Percentiles rank a stretch among this genome's conserved stretches.
These are phyloP conservation scores for Lepidium africanum DNA, from an alignment of 345 rosid genomes.

Conservation along the genomic window DNA sequence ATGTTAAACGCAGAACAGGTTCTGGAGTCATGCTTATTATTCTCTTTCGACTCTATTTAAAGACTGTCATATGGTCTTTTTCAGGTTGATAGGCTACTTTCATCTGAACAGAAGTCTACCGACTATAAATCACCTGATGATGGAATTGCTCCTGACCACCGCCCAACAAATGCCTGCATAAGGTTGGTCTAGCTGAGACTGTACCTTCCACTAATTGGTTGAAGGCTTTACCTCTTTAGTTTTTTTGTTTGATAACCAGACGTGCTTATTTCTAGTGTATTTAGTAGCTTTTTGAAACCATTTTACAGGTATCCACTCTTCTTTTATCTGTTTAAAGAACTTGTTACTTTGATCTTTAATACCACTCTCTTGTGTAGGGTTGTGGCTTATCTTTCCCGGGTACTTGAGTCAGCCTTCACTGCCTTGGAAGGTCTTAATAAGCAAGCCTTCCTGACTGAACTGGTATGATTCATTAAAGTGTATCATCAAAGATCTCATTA, in stretches of 20 bases:
- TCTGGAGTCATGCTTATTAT: neutral
- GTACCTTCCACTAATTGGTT: neutral
- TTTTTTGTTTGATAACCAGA: neutral
- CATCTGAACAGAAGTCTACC: constrained; percentile 89
- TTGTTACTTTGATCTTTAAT: neutral
- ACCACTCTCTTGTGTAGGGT: constrained; percentile 41
- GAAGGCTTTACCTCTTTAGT: neutral
- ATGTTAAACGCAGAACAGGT: neutral
- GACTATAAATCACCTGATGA: constrained; percentile 94
- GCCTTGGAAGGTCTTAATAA: constrained; percentile 96
- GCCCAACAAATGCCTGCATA: constrained; percentile 93
- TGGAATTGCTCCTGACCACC: constrained; percentile 90
- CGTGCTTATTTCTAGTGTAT: neutral
- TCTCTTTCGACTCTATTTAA: neutral
- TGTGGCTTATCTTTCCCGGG: constrained; percentile 95
- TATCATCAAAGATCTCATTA: constrained; percentile 15
- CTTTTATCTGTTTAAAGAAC: neutral
- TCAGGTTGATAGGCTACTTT: constrained; percentile 87
- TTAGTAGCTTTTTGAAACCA: neutral
- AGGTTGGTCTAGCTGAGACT: constrained; percentile 43
- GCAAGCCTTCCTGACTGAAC: constrained; percentile 92
- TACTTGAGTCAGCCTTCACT: constrained; percentile 92
- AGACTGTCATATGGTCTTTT: constrained; percentile 6
- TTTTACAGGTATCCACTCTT: neutral
- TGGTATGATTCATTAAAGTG: constrained; percentile 41